Evolutionary conservation across 2,329 filamentous ascomycete species (phyloP).

Genomic region (Ploettnerulaceae sp.): DNA sequence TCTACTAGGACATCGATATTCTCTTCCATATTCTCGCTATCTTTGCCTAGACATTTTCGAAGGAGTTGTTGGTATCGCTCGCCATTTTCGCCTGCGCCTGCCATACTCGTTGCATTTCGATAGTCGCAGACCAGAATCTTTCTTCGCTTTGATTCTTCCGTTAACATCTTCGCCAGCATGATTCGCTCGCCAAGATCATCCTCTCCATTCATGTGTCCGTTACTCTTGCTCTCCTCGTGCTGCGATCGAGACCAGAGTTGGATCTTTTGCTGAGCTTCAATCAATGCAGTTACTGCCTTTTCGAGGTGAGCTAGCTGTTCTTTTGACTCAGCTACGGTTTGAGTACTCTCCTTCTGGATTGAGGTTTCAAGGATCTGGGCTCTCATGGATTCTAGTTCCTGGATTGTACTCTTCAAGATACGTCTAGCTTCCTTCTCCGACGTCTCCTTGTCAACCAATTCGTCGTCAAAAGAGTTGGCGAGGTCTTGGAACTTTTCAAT

Average conservation of each 20-base stretch:
- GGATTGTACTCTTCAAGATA: slow-evolving; percentile 61
- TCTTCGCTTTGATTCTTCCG: slow-evolving; percentile 44
- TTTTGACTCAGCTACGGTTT: slow-evolving; percentile 37
- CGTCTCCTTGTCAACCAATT: slow-evolving; percentile 68
- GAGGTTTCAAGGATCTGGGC: slow-evolving; percentile 44
- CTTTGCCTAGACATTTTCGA: slow-evolving; percentile 30
- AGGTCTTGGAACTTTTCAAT: slow-evolving; percentile 69
- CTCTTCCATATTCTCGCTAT: slow-evolving; percentile 45
- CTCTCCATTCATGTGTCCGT: slow-evolving; percentile 45
- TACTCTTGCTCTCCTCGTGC: slow-evolving; percentile 43
- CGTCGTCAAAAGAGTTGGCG: slow-evolving; percentile 66
- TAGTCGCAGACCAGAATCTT: slow-evolving; percentile 61
- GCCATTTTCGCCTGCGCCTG: slow-evolving; percentile 68
- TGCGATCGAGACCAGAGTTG: slow-evolving; percentile 37
- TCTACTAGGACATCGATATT: slow-evolving; percentile 28
- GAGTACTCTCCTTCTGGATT: slow-evolving; percentile 32
- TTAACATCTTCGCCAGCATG: slow-evolving; percentile 53
- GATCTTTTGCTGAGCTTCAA: slow-evolving; percentile 45
- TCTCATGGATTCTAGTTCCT: slow-evolving; percentile 58
- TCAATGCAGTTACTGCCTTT: slow-evolving; percentile 25
- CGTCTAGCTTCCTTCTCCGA: slow-evolving; percentile 63
- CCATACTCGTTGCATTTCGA: slow-evolving; percentile 60
- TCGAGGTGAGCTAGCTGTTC: slow-evolving; percentile 24
- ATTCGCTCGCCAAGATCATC: slow-evolving; percentile 50
- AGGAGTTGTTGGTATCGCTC: slow-evolving; percentile 57